Conservation (phyloP, 345 rosid species). For the Bruguiera parviflora region DNA sequence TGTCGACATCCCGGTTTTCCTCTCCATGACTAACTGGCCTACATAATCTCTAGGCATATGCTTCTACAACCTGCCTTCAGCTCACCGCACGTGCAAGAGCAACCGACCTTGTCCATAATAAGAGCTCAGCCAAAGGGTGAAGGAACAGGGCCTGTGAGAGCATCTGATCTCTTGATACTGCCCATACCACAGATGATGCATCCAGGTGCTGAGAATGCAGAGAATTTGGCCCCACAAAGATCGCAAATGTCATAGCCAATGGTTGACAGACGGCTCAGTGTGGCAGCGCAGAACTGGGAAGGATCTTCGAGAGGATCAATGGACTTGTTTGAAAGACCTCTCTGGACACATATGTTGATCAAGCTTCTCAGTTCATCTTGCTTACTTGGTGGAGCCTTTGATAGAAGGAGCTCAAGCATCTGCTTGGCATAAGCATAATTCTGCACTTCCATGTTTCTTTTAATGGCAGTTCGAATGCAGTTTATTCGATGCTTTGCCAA, state of each 20-base stretch:
- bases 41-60: neutral
- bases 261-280: constrained; percentile 90
- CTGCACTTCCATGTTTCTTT: constrained; percentile 96
- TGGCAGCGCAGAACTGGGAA: constrained; percentile 92
- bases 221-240: constrained; percentile 91
- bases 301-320: constrained; percentile 95
- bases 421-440: constrained; percentile 86
- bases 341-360: constrained; percentile 80
- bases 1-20: constrained; percentile 1
- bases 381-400: constrained; percentile 86
- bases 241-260: constrained; percentile 96
- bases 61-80: neutral
- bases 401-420: constrained; percentile 93
- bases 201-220: constrained; percentile 84
- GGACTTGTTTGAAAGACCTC: constrained; percentile 87
- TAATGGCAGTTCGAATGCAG: constrained; percentile 92
- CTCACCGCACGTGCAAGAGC: neutral
- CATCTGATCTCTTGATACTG: constrained; percentile 88
- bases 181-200: constrained; percentile 99
- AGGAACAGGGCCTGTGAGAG: constrained; percentile 67
- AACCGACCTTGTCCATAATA: neutral
- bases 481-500: constrained; percentile 92
- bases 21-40: neutral
- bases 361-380: constrained; percentile 89
- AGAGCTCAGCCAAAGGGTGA: constrained; percentile 76